Evolutionary conservation across 140 eudicot genomes (phyloP), one percentile per base, ranked within the genome.

Genomic region (Flaveria floridana): DNA sequence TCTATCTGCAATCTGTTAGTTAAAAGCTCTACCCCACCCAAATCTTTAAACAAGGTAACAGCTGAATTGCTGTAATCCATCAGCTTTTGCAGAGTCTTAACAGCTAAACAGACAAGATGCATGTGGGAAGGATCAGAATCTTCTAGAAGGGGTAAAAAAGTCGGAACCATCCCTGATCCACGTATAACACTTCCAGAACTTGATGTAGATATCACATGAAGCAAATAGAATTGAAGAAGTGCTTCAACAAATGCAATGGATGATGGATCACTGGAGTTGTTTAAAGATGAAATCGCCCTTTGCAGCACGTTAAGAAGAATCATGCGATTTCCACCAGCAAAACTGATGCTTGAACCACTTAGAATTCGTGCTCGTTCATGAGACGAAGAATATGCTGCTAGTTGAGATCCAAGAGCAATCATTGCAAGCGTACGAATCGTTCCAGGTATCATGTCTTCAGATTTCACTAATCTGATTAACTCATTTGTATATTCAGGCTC

Each of bases 1-100:
- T 95, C 99, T 73, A 86, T 86, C 85, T 91, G 90, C 81, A 95
- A 72, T 76, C 99, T 84, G 64, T 82, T 86, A 10, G 89, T 85
- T 78, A 91, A 77, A 80, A 88, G 95, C 69, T 95, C 99, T 7
- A 95, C 95, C 53, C 99, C 99, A 8, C 97, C 99, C 81, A 89
- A 80, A 74, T 95, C 99, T 80, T 88, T 91, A 73, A 95, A 95
- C 44, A 95, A 96, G 12, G 99, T 87, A 61, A 91, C 97, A 19
- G 99, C 96, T 76, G 97, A 85, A 83, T 95, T 95, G 85, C 99
- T 95, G 84, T 95, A 95, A 76, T 95, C 99, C 97, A 95, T 87
- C 69, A 95, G 96, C 89, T 91, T 91, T 80, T 95, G 97, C 65
- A 95, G 83, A 16, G 97, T 91, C 81, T 91, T 88, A 59, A 87